These are phyloP conservation scores for Lindgomyces ingoldianus DNA, from an alignment of 495 filamentous ascomycete species.

Conservation along the genomic window DNA sequence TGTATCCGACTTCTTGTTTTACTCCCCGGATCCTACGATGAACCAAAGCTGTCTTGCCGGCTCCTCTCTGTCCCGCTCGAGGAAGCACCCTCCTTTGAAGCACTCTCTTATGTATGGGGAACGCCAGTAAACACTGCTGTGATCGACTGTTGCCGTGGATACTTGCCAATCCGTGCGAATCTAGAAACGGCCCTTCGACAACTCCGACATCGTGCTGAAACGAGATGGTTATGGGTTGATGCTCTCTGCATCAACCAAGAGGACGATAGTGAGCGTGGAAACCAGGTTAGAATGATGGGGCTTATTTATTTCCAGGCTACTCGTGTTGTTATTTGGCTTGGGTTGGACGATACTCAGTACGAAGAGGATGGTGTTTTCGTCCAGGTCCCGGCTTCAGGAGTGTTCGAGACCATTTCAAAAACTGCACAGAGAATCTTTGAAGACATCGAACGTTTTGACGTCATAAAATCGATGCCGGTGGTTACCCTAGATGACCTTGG, in stretches of 20 bases:
- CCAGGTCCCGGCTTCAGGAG: background rate
- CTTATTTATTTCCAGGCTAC: background rate
- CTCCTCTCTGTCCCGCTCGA: background rate
- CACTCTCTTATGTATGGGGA: constrained; percentile 28
- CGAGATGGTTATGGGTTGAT: constrained; percentile 8
- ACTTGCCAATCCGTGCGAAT: constrained; percentile 3
- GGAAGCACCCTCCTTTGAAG: background rate
- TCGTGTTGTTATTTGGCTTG: background rate
- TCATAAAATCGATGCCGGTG: background rate
- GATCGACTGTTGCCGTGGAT: background rate
- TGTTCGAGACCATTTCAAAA: too few species aligned
- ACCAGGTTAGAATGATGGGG: constrained; percentile 4
- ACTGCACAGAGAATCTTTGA: too few species aligned
- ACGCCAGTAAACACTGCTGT: background rate
- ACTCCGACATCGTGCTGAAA: background rate
- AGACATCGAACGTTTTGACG: too few species aligned
- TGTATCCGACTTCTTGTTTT: background rate
- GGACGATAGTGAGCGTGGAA: background rate
- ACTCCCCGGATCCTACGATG: background rate
- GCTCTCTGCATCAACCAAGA: constrained; percentile 20
- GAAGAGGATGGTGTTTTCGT: background rate
- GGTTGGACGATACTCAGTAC: background rate
- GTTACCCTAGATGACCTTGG: background rate
- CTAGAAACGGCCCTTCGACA: constrained; percentile 1
- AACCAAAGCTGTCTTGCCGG: too few species aligned